A percentile compares a stretch with the other conserved stretches of the same genome.
These are phyloP conservation scores for Tricholoma flavovirens DNA, from an alignment of 768 basidiomycete species.

Conservation along the genomic window DNA sequence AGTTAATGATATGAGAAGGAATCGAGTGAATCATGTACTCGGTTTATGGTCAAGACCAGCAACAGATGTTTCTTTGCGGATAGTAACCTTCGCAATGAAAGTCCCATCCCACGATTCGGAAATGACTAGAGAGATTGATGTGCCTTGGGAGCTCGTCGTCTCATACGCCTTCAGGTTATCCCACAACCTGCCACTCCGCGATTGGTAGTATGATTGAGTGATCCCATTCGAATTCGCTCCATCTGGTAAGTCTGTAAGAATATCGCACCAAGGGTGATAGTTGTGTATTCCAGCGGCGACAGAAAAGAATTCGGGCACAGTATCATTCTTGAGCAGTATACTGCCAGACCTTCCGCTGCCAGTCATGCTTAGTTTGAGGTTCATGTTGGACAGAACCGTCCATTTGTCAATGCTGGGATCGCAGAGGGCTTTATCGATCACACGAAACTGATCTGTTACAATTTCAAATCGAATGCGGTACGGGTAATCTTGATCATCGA, in stretches of 20 bases:
- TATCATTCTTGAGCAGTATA: background rate
- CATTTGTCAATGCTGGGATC: background rate
- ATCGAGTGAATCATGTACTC: background rate
- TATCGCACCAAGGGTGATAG: background rate
- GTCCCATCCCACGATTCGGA: background rate
- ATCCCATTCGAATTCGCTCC: background rate
- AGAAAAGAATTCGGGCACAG: background rate
- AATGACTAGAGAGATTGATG: background rate
- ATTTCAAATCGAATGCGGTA: background rate
- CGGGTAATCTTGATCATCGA: background rate
- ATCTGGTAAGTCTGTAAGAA: background rate
- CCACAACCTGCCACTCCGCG: background rate
- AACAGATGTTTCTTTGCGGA: background rate
- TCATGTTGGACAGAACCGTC: background rate
- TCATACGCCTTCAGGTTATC: background rate
- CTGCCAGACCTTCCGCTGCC: background rate
- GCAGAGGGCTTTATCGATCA: background rate
- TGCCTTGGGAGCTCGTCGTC: background rate
- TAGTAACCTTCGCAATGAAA: background rate
- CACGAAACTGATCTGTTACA: background rate
- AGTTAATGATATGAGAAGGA: background rate
- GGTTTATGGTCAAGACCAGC: background rate
- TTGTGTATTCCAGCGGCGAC: background rate
- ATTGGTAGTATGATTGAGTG: background rate
- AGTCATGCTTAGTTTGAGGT: background rate